These are phyloP conservation scores for Starmerella sirachaensis DNA, from an alignment of 805 yeast genomes.

Conservation along the genomic window DNA sequence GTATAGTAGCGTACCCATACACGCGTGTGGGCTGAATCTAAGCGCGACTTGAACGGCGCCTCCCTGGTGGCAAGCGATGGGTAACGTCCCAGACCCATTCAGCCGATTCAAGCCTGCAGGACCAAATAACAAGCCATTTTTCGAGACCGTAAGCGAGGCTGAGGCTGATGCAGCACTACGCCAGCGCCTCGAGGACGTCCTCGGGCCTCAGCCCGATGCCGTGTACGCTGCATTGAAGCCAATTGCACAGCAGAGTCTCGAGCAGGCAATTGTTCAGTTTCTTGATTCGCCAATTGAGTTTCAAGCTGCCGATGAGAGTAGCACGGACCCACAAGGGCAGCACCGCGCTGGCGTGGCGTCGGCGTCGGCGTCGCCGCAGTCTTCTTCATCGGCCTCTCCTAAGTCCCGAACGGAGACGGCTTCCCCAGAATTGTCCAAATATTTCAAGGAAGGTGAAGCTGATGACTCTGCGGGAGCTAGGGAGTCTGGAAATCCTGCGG, in stretches of 20 bases:
- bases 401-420: too few relatives aligned
- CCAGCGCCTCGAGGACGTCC: slow-evolving; percentile 21
- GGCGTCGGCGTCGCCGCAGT: too few relatives aligned
- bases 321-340: background rate
- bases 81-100: slow-evolving; percentile 4
- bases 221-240: slow-evolving; percentile 17
- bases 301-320: background rate
- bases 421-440: too few relatives aligned
- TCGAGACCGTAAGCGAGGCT: slow-evolving; percentile 4
- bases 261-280: slow-evolving; percentile 24
- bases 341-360: too few relatives aligned
- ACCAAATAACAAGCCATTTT: slow-evolving; percentile 8
- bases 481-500: too few relatives aligned
- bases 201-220: slow-evolving; percentile 22
- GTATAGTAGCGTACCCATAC: too few relatives aligned
- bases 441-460: too few relatives aligned
- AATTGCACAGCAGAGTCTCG: slow-evolving; percentile 21
- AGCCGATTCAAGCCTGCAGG: slow-evolving; percentile 8
- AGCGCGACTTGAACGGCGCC: too few relatives aligned
- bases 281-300: slow-evolving; percentile 23
- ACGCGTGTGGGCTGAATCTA: too few relatives aligned
- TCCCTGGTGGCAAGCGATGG: too few relatives aligned
- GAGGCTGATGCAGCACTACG: slow-evolving; percentile 7
- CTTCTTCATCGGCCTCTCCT: too few relatives aligned
- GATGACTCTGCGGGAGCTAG: too few relatives aligned